Conservation (phyloP, 2,329 filamentous ascomycete genomes). For the Aspergillus alliaceus region DNA sequence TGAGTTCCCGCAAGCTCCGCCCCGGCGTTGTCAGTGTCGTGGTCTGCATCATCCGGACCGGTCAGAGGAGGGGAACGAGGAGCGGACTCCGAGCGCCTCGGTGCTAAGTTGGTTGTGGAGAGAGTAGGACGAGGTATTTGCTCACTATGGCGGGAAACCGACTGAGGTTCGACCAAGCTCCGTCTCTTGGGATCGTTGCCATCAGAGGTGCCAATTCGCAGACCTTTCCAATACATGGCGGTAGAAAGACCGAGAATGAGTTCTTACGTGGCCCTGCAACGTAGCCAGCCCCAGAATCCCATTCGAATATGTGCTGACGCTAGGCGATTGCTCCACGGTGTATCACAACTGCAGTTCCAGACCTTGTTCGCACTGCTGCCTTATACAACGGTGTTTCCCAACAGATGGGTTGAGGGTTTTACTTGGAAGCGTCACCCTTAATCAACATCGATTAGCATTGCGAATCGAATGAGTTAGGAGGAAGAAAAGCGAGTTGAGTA, state of each 20-base stretch:
- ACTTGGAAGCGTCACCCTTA: conserved; percentile 11
- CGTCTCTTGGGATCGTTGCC: conserved; percentile 35
- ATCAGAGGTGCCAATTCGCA: conserved; percentile 36
- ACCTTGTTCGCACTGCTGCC: not conserved
- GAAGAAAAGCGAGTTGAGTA: conserved; percentile 3
- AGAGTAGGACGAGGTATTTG: conserved; percentile 35
- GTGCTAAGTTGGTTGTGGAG: conserved; percentile 27
- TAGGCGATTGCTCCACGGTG: not conserved
- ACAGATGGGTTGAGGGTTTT: conserved; percentile 3
- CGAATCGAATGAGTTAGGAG: conserved; percentile 6
- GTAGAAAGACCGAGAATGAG: conserved; percentile 18
- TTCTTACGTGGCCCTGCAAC: conserved; percentile 19
- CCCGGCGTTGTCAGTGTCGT: conserved; percentile 8
- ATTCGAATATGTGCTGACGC: conserved; percentile 14
- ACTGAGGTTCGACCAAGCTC: conserved; percentile 29
- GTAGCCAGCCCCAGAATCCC: conserved; percentile 17
- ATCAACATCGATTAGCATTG: conserved; percentile 17
- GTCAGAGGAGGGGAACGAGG: conserved; percentile 25
- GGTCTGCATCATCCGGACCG: conserved; percentile 19
- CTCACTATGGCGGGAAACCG: conserved; percentile 36
- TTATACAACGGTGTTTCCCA: conserved; percentile 2
- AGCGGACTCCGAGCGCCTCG: conserved; percentile 37
- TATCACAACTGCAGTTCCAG: not conserved
- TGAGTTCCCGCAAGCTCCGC: conserved; percentile 15
- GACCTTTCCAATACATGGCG: conserved; percentile 43